These are phyloP conservation scores for Aspergillus saccharolyticus DNA, from an alignment of 495 filamentous ascomycete genomes.

Conservation along the genomic window DNA sequence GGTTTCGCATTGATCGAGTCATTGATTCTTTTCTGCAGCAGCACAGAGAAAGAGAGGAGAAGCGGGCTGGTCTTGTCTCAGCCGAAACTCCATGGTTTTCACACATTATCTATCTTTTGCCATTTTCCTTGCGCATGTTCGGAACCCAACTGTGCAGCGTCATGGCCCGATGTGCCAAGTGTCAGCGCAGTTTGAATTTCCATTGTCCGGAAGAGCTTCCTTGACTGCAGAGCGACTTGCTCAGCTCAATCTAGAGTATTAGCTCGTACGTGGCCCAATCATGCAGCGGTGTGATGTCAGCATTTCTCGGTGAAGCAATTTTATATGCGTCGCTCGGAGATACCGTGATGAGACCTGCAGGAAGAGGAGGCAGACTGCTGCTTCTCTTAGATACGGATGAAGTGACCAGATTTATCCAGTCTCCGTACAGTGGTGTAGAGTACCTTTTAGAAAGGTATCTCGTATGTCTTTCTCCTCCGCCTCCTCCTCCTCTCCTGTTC, in stretches of 20 bases:
- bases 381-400: too few species aligned
- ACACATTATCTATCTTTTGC: neutral
- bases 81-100: neutral
- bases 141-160: constrained; percentile 16
- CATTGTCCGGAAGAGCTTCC: constrained; percentile 26
- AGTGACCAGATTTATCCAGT: too few species aligned
- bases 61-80: neutral
- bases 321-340: constrained; percentile 9
- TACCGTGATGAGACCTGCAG: neutral
- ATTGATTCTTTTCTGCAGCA: neutral
- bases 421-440: too few species aligned
- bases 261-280: constrained; percentile 34
- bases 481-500: too few species aligned
- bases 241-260: constrained; percentile 35
- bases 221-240: constrained; percentile 39
- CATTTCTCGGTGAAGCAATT: constrained; percentile 34
- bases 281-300: constrained; percentile 37
- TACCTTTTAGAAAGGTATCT: too few species aligned
- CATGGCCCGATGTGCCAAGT: constrained; percentile 13
- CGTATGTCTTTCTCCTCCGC: too few species aligned
- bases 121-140: constrained; percentile 19
- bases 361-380: too few species aligned
- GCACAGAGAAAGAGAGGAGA: neutral
- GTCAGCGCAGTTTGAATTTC: constrained; percentile 15
- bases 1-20: neutral